Evolutionary conservation across 768 basidiomycete genomes (phyloP).

Genomic region (Boletus huronensis): DNA sequence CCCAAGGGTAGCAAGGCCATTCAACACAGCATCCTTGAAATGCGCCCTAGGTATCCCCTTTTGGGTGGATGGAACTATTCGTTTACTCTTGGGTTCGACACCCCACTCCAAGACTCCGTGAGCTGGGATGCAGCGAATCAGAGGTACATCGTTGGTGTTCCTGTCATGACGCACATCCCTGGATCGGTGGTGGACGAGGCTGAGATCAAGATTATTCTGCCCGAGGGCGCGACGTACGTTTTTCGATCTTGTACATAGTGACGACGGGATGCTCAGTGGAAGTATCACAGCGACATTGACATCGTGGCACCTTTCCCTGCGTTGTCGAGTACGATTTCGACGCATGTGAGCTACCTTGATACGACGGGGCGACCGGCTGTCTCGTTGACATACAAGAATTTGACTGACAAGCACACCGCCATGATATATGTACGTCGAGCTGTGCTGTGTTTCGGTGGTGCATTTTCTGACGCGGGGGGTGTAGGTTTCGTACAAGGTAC

Average conservation of each 20-base stretch:
- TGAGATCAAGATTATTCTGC: constrained; percentile 76
- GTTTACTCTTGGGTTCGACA: constrained; percentile 92
- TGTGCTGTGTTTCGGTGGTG: not conserved
- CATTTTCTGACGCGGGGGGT: constrained; percentile 7
- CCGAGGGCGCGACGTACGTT: constrained; percentile 92
- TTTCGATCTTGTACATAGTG: constrained; percentile 11
- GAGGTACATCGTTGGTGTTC: constrained; percentile 73
- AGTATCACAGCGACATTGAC: constrained; percentile 62
- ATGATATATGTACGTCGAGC: constrained; percentile 72
- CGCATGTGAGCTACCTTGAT: constrained; percentile 86
- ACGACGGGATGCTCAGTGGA: constrained; percentile 5
- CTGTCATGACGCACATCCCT: constrained; percentile 78
- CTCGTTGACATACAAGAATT: constrained; percentile 64
- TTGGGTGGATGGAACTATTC: constrained; percentile 97
- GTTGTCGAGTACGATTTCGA: constrained; percentile 54
- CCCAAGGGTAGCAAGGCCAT: constrained; percentile 52
- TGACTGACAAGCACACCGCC: constrained; percentile 77
- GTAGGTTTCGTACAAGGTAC: constrained; percentile 87
- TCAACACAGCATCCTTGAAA: constrained; percentile 68
- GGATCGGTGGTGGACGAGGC: constrained; percentile 80
- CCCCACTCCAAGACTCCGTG: constrained; percentile 72
- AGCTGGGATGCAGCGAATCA: constrained; percentile 60
- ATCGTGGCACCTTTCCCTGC: constrained; percentile 78
- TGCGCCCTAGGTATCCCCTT: constrained; percentile 87
- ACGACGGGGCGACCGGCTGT: constrained; percentile 83